phyloP scores from a whole-genome alignment of 306 rosid species.

The Vigna nakashimae region DNA sequence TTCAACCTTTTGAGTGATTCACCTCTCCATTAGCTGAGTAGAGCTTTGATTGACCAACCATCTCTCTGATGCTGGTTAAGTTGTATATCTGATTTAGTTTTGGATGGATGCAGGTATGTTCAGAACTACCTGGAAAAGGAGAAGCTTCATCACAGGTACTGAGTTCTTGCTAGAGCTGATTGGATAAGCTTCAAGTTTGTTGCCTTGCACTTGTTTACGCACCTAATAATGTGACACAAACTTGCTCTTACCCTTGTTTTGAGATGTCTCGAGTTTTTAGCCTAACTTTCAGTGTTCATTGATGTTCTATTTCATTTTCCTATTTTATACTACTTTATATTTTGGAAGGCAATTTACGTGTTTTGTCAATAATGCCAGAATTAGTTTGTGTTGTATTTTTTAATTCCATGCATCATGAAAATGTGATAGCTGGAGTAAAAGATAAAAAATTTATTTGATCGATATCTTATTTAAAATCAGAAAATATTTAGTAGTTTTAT shows the following conservation, averaged over 20 bases:
- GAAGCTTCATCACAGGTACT: slow-evolving; percentile 71
- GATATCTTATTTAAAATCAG: background rate
- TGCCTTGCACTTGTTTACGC: slow-evolving; percentile 37
- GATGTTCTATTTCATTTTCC: slow-evolving; percentile 17
- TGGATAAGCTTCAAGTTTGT: slow-evolving; percentile 37
- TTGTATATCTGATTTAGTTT: slow-evolving; percentile 24
- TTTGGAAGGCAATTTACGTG: background rate
- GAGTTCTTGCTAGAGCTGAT: slow-evolving; percentile 33
- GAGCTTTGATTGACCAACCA: background rate
- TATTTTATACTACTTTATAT: background rate
- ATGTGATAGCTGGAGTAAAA: background rate
- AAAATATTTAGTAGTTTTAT: background rate
- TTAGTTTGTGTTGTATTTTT: slow-evolving; percentile 1
- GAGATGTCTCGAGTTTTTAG: slow-evolving; percentile 27
- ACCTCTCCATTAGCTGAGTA: background rate
- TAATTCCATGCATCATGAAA: background rate
- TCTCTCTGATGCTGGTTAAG: background rate
- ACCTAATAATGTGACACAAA: slow-evolving; percentile 40
- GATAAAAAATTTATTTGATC: background rate
- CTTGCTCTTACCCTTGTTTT: slow-evolving; percentile 40
- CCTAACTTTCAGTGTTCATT: slow-evolving; percentile 8
- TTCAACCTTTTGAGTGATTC: background rate
- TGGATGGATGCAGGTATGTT: slow-evolving; percentile 62
- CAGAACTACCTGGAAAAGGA: slow-evolving; percentile 63
- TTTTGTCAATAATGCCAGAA: slow-evolving; percentile 29